Evolutionary conservation across 2,329 filamentous ascomycete genomes (phyloP).

Genomic region (Diplocarpon rosae): DNA sequence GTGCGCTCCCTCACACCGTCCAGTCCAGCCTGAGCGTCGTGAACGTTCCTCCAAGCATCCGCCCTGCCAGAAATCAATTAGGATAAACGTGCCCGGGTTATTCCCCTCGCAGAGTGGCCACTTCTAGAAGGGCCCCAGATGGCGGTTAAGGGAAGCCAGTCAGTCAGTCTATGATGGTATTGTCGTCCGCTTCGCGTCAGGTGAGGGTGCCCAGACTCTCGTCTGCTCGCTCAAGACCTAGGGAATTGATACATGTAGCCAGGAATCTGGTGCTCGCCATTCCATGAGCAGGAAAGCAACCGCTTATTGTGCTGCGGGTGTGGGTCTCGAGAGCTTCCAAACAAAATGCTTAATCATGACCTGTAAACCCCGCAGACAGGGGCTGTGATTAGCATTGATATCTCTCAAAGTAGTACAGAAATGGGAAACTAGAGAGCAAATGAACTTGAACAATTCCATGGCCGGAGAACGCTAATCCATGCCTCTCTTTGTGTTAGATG

Average conservation of each 20-base stretch:
- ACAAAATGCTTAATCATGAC: constrained; percentile 21
- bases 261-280: background rate
- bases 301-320: background rate
- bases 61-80: too few relatives aligned
- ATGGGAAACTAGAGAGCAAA: constrained; percentile 4
- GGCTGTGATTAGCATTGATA: constrained; percentile 19
- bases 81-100: background rate
- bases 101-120: background rate
- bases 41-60: too few relatives aligned
- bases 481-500: constrained; percentile 5
- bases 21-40: too few relatives aligned
- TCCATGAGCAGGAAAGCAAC: background rate
- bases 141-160: background rate
- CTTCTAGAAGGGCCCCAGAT: background rate
- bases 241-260: background rate
- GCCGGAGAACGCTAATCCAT: constrained; percentile 13
- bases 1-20: too few relatives aligned
- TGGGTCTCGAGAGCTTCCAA: constrained; percentile 8
- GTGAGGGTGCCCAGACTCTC: background rate
- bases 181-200: background rate
- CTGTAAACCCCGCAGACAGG: constrained; percentile 17
- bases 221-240: background rate
- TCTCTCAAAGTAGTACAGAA: constrained; percentile 6
- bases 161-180: background rate
- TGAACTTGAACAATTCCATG: background rate